Conservation (phyloP, 176 grass and related monocot species). For the Aegilops tauschii region DNA sequence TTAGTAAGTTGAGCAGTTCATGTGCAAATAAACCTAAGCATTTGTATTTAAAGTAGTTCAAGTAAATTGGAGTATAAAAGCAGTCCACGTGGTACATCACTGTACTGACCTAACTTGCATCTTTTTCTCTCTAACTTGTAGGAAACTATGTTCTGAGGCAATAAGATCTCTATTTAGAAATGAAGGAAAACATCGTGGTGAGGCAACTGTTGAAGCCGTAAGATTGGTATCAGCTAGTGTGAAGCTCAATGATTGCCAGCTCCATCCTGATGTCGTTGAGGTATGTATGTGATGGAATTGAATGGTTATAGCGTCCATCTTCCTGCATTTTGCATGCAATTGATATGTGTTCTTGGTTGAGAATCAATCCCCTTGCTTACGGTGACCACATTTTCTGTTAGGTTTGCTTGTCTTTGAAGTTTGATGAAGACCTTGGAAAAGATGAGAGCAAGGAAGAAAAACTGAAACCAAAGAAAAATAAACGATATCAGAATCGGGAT, state of each 20-base stretch:
- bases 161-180: slow-evolving; percentile 77
- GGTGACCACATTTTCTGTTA: slow-evolving; percentile 24
- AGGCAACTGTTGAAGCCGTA: slow-evolving; percentile 88
- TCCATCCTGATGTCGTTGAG: slow-evolving; percentile 86
- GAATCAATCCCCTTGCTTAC: slow-evolving; percentile 11
- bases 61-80: slow-evolving; percentile 6
- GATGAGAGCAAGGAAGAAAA: slow-evolving; percentile 46
- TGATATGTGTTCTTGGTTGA: slow-evolving; percentile 10
- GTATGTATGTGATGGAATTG: slow-evolving; percentile 32
- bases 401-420: slow-evolving; percentile 86
- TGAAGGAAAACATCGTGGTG: slow-evolving; percentile 92
- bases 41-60: neutral
- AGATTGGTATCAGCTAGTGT: slow-evolving; percentile 84
- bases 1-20: neutral
- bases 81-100: neutral
- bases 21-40: neutral
- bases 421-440: slow-evolving; percentile 91
- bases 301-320: slow-evolving; percentile 4
- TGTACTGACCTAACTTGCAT: slow-evolving; percentile 8
- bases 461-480: slow-evolving; percentile 64
- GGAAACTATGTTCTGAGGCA: slow-evolving; percentile 80
- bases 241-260: slow-evolving; percentile 80
- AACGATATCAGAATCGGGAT: slow-evolving; percentile 51
- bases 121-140: slow-evolving; percentile 25
- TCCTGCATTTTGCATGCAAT: neutral